These are phyloP conservation scores for Farysia itapuensis DNA, from an alignment of 1,284 basidiomycete species.

Conservation along the genomic window DNA sequence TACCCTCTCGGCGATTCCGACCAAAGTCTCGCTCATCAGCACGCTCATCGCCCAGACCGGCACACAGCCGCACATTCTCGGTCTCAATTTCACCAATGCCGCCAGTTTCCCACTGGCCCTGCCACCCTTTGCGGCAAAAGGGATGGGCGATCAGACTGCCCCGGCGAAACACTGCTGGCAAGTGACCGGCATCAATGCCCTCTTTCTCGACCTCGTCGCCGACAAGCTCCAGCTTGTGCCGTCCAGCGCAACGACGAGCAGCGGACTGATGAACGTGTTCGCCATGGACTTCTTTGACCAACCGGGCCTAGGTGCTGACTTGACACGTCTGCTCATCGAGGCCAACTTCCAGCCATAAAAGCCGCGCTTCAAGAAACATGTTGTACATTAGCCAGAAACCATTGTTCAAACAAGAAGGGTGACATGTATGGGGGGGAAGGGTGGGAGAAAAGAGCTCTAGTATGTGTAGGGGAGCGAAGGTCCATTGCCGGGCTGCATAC, in stretches of 20 bases:
- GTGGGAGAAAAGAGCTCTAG: too few species aligned
- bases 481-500: too few species aligned
- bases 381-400: too few species aligned
- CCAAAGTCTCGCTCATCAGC: constrained; percentile 26
- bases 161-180: constrained; percentile 7
- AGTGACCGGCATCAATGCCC: constrained; percentile 20
- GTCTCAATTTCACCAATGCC: constrained; percentile 35
- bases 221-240: constrained; percentile 1
- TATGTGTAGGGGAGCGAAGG: too few species aligned
- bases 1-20: constrained; percentile 12
- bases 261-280: constrained; percentile 23
- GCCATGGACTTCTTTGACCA: constrained; percentile 45
- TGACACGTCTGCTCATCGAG: constrained; percentile 27
- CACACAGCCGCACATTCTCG: constrained; percentile 1
- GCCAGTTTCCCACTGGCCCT: constrained; percentile 28
- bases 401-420: too few species aligned
- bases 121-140: constrained; percentile 36
- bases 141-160: constrained; percentile 11
- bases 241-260: background rate
- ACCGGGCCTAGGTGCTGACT: constrained; percentile 8
- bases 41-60: constrained; percentile 12
- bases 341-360: constrained; percentile 43
- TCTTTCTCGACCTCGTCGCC: constrained; percentile 21
- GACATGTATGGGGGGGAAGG: too few species aligned
- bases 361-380: too few species aligned